Evolutionary conservation across 345 rosid species (phyloP), one percentile per base, ranked within the genome.

Genomic region (Turritis glabra): DNA sequence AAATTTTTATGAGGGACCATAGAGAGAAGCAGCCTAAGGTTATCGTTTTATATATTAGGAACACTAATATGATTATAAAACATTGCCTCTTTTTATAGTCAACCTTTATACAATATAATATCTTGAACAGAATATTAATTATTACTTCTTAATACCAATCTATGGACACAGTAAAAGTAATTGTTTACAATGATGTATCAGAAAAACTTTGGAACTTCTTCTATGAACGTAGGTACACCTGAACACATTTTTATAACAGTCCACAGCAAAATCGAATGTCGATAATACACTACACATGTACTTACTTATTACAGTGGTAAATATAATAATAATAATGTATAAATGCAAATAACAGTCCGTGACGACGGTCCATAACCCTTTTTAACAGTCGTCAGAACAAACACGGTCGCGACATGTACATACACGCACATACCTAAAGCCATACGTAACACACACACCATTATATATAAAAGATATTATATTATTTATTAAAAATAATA

Each of bases 361-460:
- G 79, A 76, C 78, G 17, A 67, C 79, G 63, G 75, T 53, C 80
- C 75, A 69, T 62, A 69, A 76, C 57, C 61, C 73, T 52, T 75
- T 59, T 75, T 61, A 76, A 69, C 70, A 76, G 75, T 52, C 80
- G 65, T 76, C 80, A 69, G 70, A 60, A 56, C n/a, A n/a, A 76
- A 76, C 75, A 68, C 48, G 70, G 79, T 76, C 74, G 74, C 79
- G 58, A 76, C 75, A 76, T 76, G 75, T 76, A 69, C 64, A 43
- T 68, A 60, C 69, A 75, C 64, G 69, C 79, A 69, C 64, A 68
- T 76, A 69, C 80, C 58, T 76, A 76, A 54, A 69, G 80, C 75
- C 80, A 76, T 76, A 76, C 75, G 75, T 69, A 76, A 76, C 27
- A 68, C 54, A 76, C 52, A 68, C 50, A 76, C 48, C 43, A 62